These are phyloP conservation scores for Lojkania enalia DNA, from an alignment of 2,329 filamentous ascomycete genomes.

Conservation along the genomic window DNA sequence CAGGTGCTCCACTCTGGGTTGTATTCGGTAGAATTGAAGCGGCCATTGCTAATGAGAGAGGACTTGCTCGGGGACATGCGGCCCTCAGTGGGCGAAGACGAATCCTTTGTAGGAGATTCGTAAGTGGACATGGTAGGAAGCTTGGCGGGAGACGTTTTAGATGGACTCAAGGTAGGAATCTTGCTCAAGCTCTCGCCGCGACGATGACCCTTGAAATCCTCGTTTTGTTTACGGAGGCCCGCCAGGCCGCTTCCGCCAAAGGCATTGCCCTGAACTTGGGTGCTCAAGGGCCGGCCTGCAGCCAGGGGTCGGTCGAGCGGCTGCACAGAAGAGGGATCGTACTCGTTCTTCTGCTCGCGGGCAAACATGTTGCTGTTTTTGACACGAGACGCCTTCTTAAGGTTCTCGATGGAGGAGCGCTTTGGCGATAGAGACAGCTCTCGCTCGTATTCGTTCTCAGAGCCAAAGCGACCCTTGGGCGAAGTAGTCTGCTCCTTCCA, in stretches of 20 bases:
- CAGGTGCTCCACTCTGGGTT: constrained; percentile 41
- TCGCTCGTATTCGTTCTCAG: constrained; percentile 67
- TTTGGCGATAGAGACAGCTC: constrained; percentile 71
- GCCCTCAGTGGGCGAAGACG: constrained; percentile 28
- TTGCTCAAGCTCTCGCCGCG: constrained; percentile 62
- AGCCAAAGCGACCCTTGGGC: constrained; percentile 61
- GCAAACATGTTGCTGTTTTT: constrained; percentile 98
- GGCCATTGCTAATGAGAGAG: constrained; percentile 70
- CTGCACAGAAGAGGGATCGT: constrained; percentile 78
- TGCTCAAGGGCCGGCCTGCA: constrained; percentile 59
- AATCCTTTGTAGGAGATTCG: constrained; percentile 29
- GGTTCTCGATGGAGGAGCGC: constrained; percentile 89
- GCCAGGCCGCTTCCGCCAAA: constrained; percentile 63
- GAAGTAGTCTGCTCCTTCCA: constrained; percentile 78
- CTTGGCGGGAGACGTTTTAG: constrained; percentile 57
- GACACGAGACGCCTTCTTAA: constrained; percentile 92
- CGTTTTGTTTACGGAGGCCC: constrained; percentile 44
- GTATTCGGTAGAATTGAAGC: constrained; percentile 54
- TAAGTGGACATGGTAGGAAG: constrained; percentile 60
- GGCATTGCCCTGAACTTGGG: constrained; percentile 70
- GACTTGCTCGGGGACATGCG: constrained; percentile 85
- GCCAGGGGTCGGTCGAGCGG: constrained; percentile 81
- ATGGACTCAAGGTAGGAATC: constrained; percentile 61
- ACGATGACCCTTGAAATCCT: constrained; percentile 39
- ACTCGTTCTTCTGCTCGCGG: constrained; percentile 87